A percentile compares a stretch with the other conserved stretches of the same genome.
Evolutionary conservation across 23 red algal species (phyloP).

Genomic region (Pyropia yezoensis): DNA sequence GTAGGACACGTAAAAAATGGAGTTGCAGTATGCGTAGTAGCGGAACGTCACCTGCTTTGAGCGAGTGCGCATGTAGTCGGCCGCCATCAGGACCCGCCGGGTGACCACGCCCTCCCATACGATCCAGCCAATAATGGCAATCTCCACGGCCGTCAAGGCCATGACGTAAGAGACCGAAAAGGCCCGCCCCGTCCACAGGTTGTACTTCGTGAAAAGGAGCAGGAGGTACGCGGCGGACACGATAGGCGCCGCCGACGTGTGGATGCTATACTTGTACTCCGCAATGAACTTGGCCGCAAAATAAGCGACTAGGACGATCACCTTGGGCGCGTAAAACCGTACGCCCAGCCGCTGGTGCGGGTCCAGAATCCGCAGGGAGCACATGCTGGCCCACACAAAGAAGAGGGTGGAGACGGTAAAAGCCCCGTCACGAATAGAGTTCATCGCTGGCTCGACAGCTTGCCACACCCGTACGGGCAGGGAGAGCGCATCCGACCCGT

Average conservation of each 20-base stretch:
- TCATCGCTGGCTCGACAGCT: slow-evolving; percentile 15
- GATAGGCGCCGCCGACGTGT: slow-evolving; percentile 26
- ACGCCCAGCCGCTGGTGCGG: slow-evolving; percentile 21
- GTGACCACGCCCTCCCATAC: slow-evolving; percentile 17
- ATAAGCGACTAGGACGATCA: slow-evolving; percentile 22
- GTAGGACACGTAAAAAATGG: slow-evolving; percentile 47
- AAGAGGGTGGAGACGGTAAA: slow-evolving; percentile 38
- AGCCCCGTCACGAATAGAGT: slow-evolving; percentile 10
- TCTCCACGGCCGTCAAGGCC: slow-evolving; percentile 14
- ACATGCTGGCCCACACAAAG: slow-evolving; percentile 47
- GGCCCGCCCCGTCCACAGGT: slow-evolving; percentile 7
- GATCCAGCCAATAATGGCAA: slow-evolving; percentile 23
- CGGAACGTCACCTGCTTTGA: slow-evolving; percentile 68
- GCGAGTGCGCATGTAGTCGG: slow-evolving; percentile 55
- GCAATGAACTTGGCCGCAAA: slow-evolving; percentile 17
- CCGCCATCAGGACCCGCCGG: slow-evolving; percentile 24
- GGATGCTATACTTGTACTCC: slow-evolving; percentile 7
- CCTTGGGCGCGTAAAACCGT: slow-evolving; percentile 55
- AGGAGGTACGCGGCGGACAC: slow-evolving; percentile 23
- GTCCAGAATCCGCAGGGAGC: slow-evolving; percentile 59
- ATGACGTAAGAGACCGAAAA: slow-evolving; percentile 14
- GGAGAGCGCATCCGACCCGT: background rate
- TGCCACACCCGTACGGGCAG: slow-evolving; percentile 6
- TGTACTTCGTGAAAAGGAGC: slow-evolving; percentile 18
- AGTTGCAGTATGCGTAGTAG: slow-evolving; percentile 63